Evolutionary conservation across 2,329 filamentous ascomycete species (phyloP).

Genomic region (Fusarium neocosmosporiellum): DNA sequence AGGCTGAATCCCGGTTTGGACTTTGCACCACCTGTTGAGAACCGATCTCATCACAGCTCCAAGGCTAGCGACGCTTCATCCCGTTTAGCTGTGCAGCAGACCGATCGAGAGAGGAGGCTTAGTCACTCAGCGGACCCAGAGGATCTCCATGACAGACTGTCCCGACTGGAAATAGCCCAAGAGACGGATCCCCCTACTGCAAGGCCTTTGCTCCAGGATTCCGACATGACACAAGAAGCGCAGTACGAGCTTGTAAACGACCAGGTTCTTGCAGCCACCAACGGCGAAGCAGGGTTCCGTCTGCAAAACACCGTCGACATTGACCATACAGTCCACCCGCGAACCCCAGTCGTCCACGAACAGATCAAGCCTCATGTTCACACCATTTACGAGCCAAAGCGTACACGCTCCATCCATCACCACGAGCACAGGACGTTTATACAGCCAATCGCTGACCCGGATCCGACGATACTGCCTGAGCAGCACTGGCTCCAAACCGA

Average conservation of each 20-base stretch:
- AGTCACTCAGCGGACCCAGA: slow-evolving; percentile 9
- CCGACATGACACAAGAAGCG: slow-evolving; percentile 10
- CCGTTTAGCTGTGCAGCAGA: neutral
- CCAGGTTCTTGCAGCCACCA: slow-evolving; percentile 6
- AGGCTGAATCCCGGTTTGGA: slow-evolving; percentile 22
- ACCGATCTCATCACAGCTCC: neutral
- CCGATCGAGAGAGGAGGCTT: neutral
- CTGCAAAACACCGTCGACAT: slow-evolving; percentile 28
- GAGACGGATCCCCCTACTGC: neutral
- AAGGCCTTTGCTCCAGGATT: slow-evolving; percentile 10
- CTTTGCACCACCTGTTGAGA: neutral
- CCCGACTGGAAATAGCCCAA: slow-evolving; percentile 20
- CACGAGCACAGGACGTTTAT: slow-evolving; percentile 37
- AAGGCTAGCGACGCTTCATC: neutral
- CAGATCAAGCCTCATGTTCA: slow-evolving; percentile 33
- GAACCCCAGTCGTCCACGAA: slow-evolving; percentile 32
- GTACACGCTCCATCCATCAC: slow-evolving; percentile 38
- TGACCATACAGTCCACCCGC: slow-evolving; percentile 34
- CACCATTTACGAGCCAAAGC: slow-evolving; percentile 32
- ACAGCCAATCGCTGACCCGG: slow-evolving; percentile 41
- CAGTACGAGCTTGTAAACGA: slow-evolving; percentile 18
- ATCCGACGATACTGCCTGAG: slow-evolving; percentile 34
- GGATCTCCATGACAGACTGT: slow-evolving; percentile 21
- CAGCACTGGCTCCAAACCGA: slow-evolving; percentile 37
- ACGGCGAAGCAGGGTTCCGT: slow-evolving; percentile 20